Conservation (phyloP, 192 early-diverging fungal species). For the Phlyctochytrium planicorne region DNA sequence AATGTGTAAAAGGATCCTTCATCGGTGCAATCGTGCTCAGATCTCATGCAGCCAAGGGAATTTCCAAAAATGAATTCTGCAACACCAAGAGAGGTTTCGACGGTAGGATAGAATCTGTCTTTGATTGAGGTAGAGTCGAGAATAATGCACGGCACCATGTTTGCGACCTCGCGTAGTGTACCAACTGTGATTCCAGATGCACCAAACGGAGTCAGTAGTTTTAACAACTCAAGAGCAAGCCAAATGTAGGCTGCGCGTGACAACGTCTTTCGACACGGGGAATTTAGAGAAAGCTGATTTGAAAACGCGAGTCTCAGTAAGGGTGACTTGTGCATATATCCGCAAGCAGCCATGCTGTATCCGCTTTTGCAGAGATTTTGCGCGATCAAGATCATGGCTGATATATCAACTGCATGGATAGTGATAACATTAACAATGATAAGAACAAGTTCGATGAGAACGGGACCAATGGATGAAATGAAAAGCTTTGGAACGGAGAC, state of each 20-base stretch:
- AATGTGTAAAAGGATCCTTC: background rate
- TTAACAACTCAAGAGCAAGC: conserved; percentile 13
- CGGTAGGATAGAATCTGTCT: conserved; percentile 13
- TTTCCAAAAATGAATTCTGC: conserved; percentile 23
- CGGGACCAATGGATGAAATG: conserved; percentile 10
- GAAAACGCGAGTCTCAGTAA: conserved; percentile 10
- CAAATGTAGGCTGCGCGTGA: conserved; percentile 18
- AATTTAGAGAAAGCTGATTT: conserved; percentile 9
- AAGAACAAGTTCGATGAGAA: conserved; percentile 14
- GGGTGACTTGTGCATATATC: conserved; percentile 17
- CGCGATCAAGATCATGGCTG: conserved; percentile 3
- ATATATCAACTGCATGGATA: conserved; percentile 16
- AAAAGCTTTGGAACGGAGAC: background rate
- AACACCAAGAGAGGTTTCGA: conserved; percentile 15
- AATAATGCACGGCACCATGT: conserved; percentile 12
- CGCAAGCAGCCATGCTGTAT: conserved; percentile 20
- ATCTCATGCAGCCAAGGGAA: conserved; percentile 19
- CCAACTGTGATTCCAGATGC: conserved; percentile 9
- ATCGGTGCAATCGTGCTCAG: conserved; percentile 3
- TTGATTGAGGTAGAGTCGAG: background rate
- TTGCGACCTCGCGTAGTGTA: background rate
- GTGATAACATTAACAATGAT: conserved; percentile 15
- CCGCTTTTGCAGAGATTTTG: conserved; percentile 6
- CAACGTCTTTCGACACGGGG: conserved; percentile 15
- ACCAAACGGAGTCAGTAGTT: conserved; percentile 18